A percentile compares a stretch with the other conserved stretches of the same genome.
These are phyloP conservation scores for Cytospora piceicola DNA, from an alignment of 2,329 filamentous ascomycete species.

Conservation along the genomic window DNA sequence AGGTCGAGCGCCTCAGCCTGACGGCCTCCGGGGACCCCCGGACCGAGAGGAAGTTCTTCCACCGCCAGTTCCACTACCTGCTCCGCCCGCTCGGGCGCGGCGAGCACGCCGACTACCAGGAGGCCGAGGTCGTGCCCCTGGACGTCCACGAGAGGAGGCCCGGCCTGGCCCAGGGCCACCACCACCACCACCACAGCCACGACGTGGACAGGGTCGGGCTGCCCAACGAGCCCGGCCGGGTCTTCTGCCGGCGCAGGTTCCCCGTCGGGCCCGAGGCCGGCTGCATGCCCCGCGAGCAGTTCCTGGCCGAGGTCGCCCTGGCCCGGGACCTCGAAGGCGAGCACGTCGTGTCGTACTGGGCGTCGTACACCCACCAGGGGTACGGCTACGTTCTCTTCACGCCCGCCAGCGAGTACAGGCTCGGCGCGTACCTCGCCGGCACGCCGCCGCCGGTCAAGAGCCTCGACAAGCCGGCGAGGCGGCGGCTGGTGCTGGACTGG, in stretches of 20 bases:
- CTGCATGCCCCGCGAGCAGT: conserved; percentile 55
- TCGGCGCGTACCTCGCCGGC: conserved; percentile 69
- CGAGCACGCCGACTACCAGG: conserved; percentile 65
- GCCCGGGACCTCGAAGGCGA: conserved; percentile 65
- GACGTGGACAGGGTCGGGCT: conserved; percentile 64
- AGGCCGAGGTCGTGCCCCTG: conserved; percentile 71
- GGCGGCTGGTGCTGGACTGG: conserved; percentile 70
- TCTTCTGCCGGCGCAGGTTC: conserved; percentile 63
- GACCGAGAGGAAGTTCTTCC: conserved; percentile 70
- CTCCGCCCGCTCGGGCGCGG: conserved; percentile 65
- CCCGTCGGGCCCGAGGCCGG: conserved; percentile 52
- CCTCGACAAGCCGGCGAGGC: conserved; percentile 62
- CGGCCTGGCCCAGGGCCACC: conserved; percentile 42
- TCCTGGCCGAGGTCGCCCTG: conserved; percentile 63
- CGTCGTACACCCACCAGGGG: conserved; percentile 69
- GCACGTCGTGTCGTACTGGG: conserved; percentile 72
- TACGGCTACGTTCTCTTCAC: conserved; percentile 68
- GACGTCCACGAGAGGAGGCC: conserved; percentile 66
- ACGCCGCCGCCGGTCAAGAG: conserved; percentile 66
- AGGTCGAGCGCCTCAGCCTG: conserved; percentile 66
- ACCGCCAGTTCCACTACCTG: conserved; percentile 73
- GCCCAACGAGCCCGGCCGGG: conserved; percentile 60
- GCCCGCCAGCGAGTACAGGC: conserved; percentile 67
- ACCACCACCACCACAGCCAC: conserved; percentile 41
- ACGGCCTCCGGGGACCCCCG: conserved; percentile 63